Evolutionary conservation across 495 filamentous ascomycete genomes (phyloP), one percentile per base, ranked within the genome.

Genomic region (Emericellopsis terricola): DNA sequence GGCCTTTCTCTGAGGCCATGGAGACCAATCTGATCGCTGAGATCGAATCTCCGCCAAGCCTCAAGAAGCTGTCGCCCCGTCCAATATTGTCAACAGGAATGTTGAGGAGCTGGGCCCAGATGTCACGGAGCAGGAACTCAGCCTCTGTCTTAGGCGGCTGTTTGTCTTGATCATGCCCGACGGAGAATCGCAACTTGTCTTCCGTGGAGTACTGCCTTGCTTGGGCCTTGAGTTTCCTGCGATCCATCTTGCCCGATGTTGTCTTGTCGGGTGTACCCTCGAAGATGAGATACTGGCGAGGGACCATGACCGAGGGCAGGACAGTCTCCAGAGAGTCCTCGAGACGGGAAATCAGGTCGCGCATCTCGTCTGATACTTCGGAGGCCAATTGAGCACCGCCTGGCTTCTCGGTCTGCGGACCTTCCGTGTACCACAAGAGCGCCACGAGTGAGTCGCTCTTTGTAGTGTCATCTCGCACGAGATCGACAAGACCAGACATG

Each of bases 401-500:
- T n/a, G 20, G 8, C 15, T 18, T 20, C 16, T 2, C 19, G 11
- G 31, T 14, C 8, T 8, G 19, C 2, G 20, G 11, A 14, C 15
- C 31, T 20, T 33, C 31, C 3, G 31, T 33, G 17, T 33, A 33
- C 31, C 31, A 33, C 4, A 33, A 13, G 11, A 33, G 24, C 0
- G 31, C 31, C 10, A 33, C 1, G 24, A 33, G 31, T 7, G 15
- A 5, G 10, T 33, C 17, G 9, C 10, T 20, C 11, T 18, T 13
- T 14, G 7, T 33, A 10, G 13, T 20, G n/a, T 23, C 31, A 20
- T 11, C 18, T 13, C 15, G 20, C 3, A 20, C 3, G 1, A 62
- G 57, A 10, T 61, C 73, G 4, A 73, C 45, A 37, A 73, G 62
- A 0, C 68, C 41, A 41, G 68, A 71, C 34, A 65, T 36, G 11